A percentile compares a stretch with the other conserved stretches of the same genome.
Evolutionary conservation across 148 eudicot genomes (phyloP).

Genomic region (Chenopodium suecicum): DNA sequence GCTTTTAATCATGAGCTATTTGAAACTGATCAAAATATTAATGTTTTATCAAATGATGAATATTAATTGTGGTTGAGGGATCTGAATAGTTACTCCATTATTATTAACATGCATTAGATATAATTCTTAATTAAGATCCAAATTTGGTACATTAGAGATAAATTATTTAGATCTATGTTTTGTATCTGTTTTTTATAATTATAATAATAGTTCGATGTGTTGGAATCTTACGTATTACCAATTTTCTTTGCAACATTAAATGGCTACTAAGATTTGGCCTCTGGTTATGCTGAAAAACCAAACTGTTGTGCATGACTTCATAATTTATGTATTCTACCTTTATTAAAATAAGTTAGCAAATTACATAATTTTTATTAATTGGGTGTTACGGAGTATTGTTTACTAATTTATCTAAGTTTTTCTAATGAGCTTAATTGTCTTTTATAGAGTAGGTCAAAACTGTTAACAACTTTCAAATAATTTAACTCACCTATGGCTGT

Average conservation of each 20-base stretch:
- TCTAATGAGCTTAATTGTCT: background rate
- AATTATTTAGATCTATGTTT: background rate
- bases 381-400: background rate
- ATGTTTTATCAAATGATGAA: background rate
- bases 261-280: constrained; percentile 2
- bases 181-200: background rate
- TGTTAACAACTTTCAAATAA: background rate
- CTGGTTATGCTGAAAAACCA: constrained; percentile 9
- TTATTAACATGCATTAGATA: background rate
- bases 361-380: too few relatives aligned
- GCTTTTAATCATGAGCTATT: background rate
- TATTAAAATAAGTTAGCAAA: background rate
- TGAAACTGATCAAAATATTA: background rate
- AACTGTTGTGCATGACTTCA: background rate
- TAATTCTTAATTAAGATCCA: background rate
- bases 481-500: background rate
- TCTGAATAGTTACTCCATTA: constrained; percentile 11
- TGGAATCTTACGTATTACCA: background rate
- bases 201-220: background rate
- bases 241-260: background rate
- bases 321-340: background rate
- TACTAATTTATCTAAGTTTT: background rate
- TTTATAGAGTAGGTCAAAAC: background rate
- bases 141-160: background rate
- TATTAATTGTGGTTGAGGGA: background rate